Conservation (phyloP, 345 rosid species). For the Syzygium aromaticum region DNA sequence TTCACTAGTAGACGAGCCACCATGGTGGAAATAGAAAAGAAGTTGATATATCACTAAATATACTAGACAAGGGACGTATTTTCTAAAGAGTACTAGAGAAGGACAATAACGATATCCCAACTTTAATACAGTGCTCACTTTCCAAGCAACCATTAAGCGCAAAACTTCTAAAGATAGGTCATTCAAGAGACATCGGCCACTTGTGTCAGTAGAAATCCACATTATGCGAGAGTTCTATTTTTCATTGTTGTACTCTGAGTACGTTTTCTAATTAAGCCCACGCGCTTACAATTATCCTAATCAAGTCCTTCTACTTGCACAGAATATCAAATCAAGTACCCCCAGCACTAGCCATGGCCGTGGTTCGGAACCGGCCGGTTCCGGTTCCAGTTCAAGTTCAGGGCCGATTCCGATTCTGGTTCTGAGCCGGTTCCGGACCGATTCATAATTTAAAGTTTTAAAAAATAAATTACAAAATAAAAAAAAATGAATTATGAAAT, state of each 20-base stretch:
- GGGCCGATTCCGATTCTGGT: no score
- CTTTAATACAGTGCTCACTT: not conserved
- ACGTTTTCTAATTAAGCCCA: not conserved
- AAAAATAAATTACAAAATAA: no score
- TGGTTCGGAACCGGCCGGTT: no score
- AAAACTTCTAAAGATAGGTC: not conserved
- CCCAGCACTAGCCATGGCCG: no score
- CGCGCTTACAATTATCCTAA: not conserved
- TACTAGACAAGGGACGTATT: not conserved
- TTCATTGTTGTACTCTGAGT: not conserved
- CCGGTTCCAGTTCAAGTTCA: no score
- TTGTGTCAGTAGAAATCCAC: not conserved
- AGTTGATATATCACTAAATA: not conserved
- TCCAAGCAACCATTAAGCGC: not conserved
- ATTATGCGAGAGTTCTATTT: not conserved
- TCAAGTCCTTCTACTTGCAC: not conserved
- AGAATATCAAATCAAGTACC: not conserved
- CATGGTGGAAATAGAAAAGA: not conserved
- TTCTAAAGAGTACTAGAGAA: accelerated
- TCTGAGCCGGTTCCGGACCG: no score
- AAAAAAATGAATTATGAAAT: no score
- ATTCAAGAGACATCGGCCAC: not conserved
- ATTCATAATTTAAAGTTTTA: no score
- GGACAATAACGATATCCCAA: accelerated
- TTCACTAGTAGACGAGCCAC: not conserved